phyloP scores from a whole-genome alignment of 2,329 filamentous ascomycete species.

The Apiospora hydei region DNA sequence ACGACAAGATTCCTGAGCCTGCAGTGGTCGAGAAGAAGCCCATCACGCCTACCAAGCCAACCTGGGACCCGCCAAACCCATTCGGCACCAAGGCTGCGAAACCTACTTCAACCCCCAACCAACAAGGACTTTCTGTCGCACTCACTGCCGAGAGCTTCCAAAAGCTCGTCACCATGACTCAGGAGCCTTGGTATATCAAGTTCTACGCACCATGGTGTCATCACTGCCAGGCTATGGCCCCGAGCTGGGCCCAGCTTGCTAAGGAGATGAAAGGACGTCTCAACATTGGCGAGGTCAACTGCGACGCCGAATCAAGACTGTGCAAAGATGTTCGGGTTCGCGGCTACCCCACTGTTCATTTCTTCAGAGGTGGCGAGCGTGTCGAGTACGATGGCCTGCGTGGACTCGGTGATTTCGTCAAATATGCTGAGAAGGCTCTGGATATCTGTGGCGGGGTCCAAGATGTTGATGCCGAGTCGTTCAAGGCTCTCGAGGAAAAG shows the following conservation, averaged over 20 bases:
- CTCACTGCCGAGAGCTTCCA: constrained; percentile 89
- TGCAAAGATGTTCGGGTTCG: constrained; percentile 87
- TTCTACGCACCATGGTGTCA: constrained; percentile 98
- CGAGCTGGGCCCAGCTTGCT: constrained; percentile 87
- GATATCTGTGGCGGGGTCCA: constrained; percentile 78
- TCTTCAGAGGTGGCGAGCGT: constrained; percentile 90
- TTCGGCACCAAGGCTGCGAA: constrained; percentile 54
- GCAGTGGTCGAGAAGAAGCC: constrained; percentile 32
- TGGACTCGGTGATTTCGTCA: constrained; percentile 87
- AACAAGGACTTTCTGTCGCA: constrained; percentile 74
- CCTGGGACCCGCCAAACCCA: constrained; percentile 33
- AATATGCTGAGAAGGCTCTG: constrained; percentile 86
- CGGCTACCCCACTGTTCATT: constrained; percentile 88
- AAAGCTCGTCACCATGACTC: constrained; percentile 81
- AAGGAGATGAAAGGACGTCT: constrained; percentile 90
- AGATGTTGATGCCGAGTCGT: constrained; percentile 78
- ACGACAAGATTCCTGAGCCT: constrained; percentile 42
- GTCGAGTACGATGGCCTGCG: constrained; percentile 93
- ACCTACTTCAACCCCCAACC: constrained; percentile 70
- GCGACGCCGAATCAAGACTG: constrained; percentile 82
- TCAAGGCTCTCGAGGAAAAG: constrained; percentile 86
- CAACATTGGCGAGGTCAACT: constrained; percentile 96
- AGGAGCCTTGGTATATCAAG: constrained; percentile 97
- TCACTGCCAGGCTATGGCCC: constrained; percentile 92
- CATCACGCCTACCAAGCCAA: constrained; percentile 29